These are phyloP conservation scores for Diacronema lutheri DNA, from an alignment of 78 protist genomes.

Conservation along the genomic window DNA sequence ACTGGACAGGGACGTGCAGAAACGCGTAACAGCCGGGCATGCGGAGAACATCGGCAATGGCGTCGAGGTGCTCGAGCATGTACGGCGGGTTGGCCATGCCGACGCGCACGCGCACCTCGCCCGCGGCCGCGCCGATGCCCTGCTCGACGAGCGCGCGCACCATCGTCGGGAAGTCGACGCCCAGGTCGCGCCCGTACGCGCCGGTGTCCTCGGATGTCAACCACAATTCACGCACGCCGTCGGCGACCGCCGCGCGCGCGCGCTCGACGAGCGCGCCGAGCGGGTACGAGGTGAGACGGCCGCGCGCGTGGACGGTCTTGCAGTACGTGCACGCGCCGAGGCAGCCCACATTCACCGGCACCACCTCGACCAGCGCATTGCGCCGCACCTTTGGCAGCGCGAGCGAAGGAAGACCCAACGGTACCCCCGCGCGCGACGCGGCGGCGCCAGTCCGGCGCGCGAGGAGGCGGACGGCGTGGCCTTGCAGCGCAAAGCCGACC, in stretches of 20 bases:
- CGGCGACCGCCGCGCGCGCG: not conserved
- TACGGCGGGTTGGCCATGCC: constrained; percentile 81
- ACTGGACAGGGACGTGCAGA: constrained; percentile 69
- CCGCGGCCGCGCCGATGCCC: constrained; percentile 47
- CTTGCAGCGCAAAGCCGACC: constrained; percentile 53
- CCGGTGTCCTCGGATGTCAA: constrained; percentile 69
- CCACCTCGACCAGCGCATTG: constrained; percentile 62
- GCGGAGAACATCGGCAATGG: constrained; percentile 16
- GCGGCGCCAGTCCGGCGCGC: not conserved
- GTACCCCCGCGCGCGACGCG: too few relatives aligned
- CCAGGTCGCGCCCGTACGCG: constrained; percentile 65
- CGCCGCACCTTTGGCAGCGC: constrained; percentile 66
- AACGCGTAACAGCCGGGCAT: constrained; percentile 58
- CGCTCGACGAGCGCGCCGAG: not conserved
- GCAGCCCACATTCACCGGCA: constrained; percentile 68
- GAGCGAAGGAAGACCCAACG: too few relatives aligned
- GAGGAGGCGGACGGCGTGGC: constrained; percentile 47
- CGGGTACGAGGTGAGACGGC: constrained; percentile 34
- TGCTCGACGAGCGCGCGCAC: constrained; percentile 26
- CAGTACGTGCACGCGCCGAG: constrained; percentile 70
- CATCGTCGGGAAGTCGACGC: not conserved
- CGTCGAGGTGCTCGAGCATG: constrained; percentile 52
- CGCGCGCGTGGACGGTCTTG: constrained; percentile 79
- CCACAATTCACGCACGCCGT: constrained; percentile 69
- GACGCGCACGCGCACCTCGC: constrained; percentile 57